phyloP scores from a whole-genome alignment of 2,329 filamentous ascomycete genomes.

The Cladorrhinum sp. region DNA sequence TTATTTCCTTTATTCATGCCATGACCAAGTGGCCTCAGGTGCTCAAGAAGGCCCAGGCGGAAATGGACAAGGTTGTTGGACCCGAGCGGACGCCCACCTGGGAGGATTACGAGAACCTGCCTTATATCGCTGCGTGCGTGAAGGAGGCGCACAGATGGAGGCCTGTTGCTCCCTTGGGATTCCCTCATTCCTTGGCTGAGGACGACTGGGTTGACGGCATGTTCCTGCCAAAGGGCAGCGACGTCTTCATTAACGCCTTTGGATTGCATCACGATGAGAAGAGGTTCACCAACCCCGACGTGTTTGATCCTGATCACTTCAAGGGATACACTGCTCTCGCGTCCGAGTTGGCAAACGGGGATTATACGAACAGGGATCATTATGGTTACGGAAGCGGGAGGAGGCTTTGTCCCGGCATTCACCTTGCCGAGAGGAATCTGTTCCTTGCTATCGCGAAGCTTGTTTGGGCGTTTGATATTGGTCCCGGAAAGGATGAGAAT shows the following conservation, averaged over 20 bases:
- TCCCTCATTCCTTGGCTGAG: conserved; percentile 37
- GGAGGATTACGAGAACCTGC: conserved; percentile 33
- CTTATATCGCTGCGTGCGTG: conserved; percentile 57
- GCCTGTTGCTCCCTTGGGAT: conserved; percentile 41
- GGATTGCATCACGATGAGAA: conserved; percentile 43
- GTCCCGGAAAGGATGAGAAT: conserved; percentile 23
- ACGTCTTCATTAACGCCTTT: conserved; percentile 37
- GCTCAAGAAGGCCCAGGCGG: conserved; percentile 38
- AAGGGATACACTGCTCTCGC: conserved; percentile 24
- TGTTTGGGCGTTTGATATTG: conserved; percentile 42
- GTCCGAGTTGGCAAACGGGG: conserved; percentile 18
- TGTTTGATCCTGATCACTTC: conserved; percentile 41
- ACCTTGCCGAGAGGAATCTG: conserved; percentile 47
- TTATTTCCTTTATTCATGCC: conserved; percentile 39
- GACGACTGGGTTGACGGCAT: conserved; percentile 36
- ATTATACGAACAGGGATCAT: conserved; percentile 42
- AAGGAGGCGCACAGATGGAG: conserved; percentile 64
- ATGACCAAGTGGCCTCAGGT: conserved; percentile 42
- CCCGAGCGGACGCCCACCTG: conserved; percentile 36
- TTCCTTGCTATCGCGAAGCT: conserved; percentile 45
- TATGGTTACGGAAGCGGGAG: conserved; percentile 55
- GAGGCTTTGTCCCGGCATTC: conserved; percentile 55
- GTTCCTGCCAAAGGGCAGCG: conserved; percentile 34
- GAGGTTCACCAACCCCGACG: conserved; percentile 37
- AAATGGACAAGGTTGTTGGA: conserved; percentile 41